These are phyloP conservation scores for Starmerella riodocensis DNA, from an alignment of 805 yeast species.

Conservation along the genomic window DNA sequence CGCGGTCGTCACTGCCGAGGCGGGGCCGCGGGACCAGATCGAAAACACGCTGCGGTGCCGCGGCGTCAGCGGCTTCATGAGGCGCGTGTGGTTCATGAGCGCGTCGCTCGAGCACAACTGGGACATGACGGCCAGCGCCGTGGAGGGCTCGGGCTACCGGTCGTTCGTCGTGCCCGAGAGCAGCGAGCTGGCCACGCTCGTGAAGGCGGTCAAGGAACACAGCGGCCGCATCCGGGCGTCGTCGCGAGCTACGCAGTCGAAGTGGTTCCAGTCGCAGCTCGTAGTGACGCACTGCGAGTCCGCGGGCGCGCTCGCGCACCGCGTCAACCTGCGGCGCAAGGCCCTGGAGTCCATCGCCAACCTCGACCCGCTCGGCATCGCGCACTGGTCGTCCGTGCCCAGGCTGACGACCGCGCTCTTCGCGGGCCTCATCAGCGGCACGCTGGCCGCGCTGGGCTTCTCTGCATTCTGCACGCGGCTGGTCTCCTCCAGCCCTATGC, in stretches of 20 bases:
- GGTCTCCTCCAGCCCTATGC: not conserved
- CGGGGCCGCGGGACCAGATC: not conserved
- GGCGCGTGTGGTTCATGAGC: slow-evolving; percentile 9
- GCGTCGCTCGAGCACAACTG: slow-evolving; percentile 8
- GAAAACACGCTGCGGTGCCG: not conserved
- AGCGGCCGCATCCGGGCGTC: slow-evolving; percentile 7
- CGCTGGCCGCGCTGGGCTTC: slow-evolving; percentile 8
- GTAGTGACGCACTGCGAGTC: slow-evolving; percentile 6
- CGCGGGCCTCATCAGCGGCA: slow-evolving; percentile 2
- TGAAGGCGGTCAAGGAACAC: not conserved
- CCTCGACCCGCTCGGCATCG: slow-evolving; percentile 21
- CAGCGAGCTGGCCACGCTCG: slow-evolving; percentile 11
- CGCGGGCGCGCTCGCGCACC: slow-evolving; percentile 11
- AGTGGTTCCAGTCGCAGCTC: slow-evolving; percentile 11
- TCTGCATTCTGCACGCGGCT: slow-evolving; percentile 1
- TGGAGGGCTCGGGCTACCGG: slow-evolving; percentile 14
- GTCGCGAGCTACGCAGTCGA: not conserved
- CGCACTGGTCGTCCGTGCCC: slow-evolving; percentile 14
- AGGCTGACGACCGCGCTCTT: slow-evolving; percentile 5
- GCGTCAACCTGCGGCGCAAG: slow-evolving; percentile 6
- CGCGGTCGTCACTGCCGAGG: slow-evolving; percentile 1
- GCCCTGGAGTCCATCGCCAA: slow-evolving; percentile 17
- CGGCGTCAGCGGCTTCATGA: slow-evolving; percentile 4
- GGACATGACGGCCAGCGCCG: slow-evolving; percentile 17
- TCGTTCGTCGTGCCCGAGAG: slow-evolving; percentile 7